Evolutionary conservation across 192 early-diverging fungal genomes (phyloP).

Genomic region (Coemansia furcata): DNA sequence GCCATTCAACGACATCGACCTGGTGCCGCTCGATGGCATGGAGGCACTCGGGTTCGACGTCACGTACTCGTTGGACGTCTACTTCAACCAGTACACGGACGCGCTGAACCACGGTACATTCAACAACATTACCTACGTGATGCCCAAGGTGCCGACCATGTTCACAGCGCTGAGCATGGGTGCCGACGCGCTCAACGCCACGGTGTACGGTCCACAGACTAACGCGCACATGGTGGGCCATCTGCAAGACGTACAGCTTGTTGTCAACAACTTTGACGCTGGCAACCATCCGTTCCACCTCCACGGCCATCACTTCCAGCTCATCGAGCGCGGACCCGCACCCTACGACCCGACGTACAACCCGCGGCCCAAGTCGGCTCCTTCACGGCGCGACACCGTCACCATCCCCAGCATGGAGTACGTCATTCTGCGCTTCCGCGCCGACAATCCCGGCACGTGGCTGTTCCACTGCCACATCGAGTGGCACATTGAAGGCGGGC

Average conservation of each 20-base stretch:
- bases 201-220: slow-evolving; percentile 65
- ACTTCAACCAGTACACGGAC: slow-evolving; percentile 65
- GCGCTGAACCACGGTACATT: slow-evolving; percentile 79
- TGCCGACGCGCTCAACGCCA: slow-evolving; percentile 42
- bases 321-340: slow-evolving; percentile 63
- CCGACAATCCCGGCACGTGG: slow-evolving; percentile 82
- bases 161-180: slow-evolving; percentile 65
- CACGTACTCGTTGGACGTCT: slow-evolving; percentile 56
- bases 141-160: slow-evolving; percentile 64
- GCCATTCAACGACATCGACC: slow-evolving; percentile 56
- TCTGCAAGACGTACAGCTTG: slow-evolving; percentile 64
- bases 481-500: slow-evolving; percentile 65
- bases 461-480: slow-evolving; percentile 81
- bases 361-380: slow-evolving; percentile 50
- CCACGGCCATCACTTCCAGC: slow-evolving; percentile 82
- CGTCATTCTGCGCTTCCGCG: slow-evolving; percentile 69
- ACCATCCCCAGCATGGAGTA: slow-evolving; percentile 65
- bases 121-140: slow-evolving; percentile 69
- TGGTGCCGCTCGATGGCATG: slow-evolving; percentile 54
- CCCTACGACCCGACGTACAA: slow-evolving; percentile 55
- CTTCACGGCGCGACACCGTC: slow-evolving; percentile 76
- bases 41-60: slow-evolving; percentile 51
- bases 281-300: slow-evolving; percentile 80
- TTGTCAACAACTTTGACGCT: slow-evolving; percentile 72
- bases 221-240: slow-evolving; percentile 64